Evolutionary conservation across 2,329 filamentous ascomycete genomes (phyloP), one percentile per base, ranked within the genome.

Genomic region (Alternaria longipes): DNA sequence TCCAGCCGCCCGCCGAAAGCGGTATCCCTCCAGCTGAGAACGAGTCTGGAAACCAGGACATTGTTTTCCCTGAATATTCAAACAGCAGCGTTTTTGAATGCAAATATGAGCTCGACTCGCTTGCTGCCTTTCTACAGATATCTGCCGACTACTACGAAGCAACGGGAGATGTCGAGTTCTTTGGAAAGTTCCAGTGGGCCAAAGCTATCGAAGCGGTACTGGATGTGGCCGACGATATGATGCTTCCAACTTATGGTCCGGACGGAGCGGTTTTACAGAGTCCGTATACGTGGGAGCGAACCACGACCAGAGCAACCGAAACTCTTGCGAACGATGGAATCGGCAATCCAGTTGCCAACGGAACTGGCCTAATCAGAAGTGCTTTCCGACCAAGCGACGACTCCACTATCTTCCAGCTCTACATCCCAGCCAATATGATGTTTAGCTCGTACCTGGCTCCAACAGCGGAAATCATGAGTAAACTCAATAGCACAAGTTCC

Each of bases 361-460:
- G 78, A 45, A 84, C 82, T 20, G 83, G 83, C 5, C 74, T 85
- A 16, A 79, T 85, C 54, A 76, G 83, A 40, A 83, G 80, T 4
- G 82, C 80, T 12, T 85, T 85, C 73, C 77, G 83, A 11, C 83
- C 83, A 4, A 82, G 81, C 28, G 83, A 85, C 64, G 83, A 85
- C 66, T 68, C 80, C 0, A 84, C 82, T 7, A 84, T 84, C 50
- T 84, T 78, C 63, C 82, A 84, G 64, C 74, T 83, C 51, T 81
- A 82, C 70, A 81, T 84, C 22, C 83, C 83, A 0, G 75, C 80
- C 54, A 86, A 85, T 56, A 93, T 93, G 90, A 91, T 92, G 90
- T 89, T 93, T 66, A 84, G 89, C 32, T 81, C 85, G 22, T 91
- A 88, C 68, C 83, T 93, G 3, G 79, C 80, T 11, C 80, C 83